Conservation (phyloP, 2,329 filamentous ascomycete genomes). For the Coniochaeta hoffmannii region DNA sequence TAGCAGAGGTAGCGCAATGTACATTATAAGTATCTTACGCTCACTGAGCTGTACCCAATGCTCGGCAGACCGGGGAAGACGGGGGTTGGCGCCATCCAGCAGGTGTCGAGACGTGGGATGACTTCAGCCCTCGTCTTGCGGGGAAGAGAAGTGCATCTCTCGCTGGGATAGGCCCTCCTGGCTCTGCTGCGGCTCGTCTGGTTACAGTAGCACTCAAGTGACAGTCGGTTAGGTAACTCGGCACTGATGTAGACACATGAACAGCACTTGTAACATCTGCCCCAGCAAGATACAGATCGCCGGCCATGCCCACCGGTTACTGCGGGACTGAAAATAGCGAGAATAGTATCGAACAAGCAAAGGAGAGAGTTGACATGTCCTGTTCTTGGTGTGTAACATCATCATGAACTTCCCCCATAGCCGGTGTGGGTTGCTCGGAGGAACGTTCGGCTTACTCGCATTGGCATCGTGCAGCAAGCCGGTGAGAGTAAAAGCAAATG, state of each 20-base stretch:
- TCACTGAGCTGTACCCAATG: constrained; percentile 6
- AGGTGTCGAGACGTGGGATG: constrained; percentile 14
- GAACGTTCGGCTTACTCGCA: not conserved
- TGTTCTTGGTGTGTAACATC: not conserved
- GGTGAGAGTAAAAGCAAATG: not conserved
- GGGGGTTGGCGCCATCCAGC: constrained; percentile 5
- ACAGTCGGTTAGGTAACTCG: too few relatives aligned
- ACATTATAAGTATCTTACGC: constrained; percentile 9
- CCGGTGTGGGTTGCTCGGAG: not conserved
- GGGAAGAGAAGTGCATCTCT: constrained; percentile 7
- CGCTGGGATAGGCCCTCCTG: too few relatives aligned
- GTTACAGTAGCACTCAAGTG: not conserved
- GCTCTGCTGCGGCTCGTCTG: too few relatives aligned
- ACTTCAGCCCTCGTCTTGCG: constrained; percentile 9
- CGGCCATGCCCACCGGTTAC: too few relatives aligned
- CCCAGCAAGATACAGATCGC: too few relatives aligned
- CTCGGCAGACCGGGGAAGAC: constrained; percentile 11
- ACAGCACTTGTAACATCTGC: too few relatives aligned
- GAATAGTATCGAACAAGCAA: not conserved
- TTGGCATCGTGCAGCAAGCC: not conserved
- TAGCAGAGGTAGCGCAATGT: constrained; percentile 10
- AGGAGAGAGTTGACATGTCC: not conserved
- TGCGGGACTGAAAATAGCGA: not conserved
- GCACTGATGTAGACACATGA: too few relatives aligned
- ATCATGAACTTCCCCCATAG: not conserved